Evolutionary conservation across 2,329 filamentous ascomycete genomes (phyloP).

Genomic region (Periglandula ipomoeae): DNA sequence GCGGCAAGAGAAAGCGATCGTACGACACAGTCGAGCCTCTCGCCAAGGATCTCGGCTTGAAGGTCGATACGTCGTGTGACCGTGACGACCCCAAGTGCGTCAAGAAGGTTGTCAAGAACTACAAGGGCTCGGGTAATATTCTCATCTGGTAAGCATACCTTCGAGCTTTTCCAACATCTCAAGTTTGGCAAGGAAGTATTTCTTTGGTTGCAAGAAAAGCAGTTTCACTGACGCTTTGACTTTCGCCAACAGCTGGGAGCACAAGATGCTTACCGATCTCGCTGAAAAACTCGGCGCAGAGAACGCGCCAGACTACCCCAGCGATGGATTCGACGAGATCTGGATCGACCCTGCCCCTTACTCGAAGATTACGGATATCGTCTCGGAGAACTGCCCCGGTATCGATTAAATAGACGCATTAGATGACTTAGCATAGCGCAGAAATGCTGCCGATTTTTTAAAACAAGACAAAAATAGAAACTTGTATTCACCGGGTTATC

Average conservation of each 20-base stretch:
- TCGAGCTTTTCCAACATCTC: neutral
- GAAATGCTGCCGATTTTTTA: neutral
- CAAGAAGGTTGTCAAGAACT: slow-evolving; percentile 35
- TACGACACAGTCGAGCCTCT: slow-evolving; percentile 49
- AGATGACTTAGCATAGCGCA: neutral
- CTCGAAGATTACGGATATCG: slow-evolving; percentile 30
- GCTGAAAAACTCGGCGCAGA: slow-evolving; percentile 40
- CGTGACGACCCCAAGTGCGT: slow-evolving; percentile 48
- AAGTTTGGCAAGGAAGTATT: no score
- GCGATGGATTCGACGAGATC: slow-evolving; percentile 42
- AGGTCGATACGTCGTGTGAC: slow-evolving; percentile 45
- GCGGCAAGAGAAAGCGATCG: slow-evolving; percentile 42
- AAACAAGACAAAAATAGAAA: neutral
- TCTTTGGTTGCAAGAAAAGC: no score
- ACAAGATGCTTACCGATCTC: slow-evolving; percentile 42
- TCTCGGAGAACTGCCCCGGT: slow-evolving; percentile 44
- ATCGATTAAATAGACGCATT: slow-evolving; percentile 28
- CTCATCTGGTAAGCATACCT: slow-evolving; percentile 38
- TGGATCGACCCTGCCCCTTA: slow-evolving; percentile 48
- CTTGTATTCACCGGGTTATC: no score
- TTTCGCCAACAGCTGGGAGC: slow-evolving; percentile 41
- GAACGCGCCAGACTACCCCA: slow-evolving; percentile 40
- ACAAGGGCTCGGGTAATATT: slow-evolving; percentile 43
- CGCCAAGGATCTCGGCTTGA: slow-evolving; percentile 43
- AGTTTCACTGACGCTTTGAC: neutral